Conservation (phyloP, 805 yeast species). For the Metschnikowia colocasiae region DNA sequence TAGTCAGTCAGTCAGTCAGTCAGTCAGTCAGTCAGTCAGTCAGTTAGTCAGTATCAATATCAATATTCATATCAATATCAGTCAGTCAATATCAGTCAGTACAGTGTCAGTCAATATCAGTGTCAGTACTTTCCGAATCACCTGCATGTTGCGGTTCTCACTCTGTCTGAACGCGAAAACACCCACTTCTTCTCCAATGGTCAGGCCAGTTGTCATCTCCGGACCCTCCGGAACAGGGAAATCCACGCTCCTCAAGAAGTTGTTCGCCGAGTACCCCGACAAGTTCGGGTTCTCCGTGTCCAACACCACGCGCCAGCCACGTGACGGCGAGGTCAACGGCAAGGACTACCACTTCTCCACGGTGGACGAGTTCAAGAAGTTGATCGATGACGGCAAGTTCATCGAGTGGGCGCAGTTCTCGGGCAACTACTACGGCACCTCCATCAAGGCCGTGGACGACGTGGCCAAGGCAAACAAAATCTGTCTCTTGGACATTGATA, state of each 20-base stretch:
- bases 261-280: slow-evolving; percentile 86
- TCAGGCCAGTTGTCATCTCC: slow-evolving; percentile 88
- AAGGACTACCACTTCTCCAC: slow-evolving; percentile 83
- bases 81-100: too few relatives aligned
- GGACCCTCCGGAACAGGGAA: slow-evolving; percentile 98
- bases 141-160: too few relatives aligned
- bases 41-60: too few relatives aligned
- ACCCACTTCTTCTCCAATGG: slow-evolving; percentile 15
- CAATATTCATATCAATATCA: too few relatives aligned
- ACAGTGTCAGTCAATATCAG: too few relatives aligned
- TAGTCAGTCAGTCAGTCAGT: too few relatives aligned
- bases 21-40: too few relatives aligned
- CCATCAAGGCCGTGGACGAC: slow-evolving; percentile 78
- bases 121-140: too few relatives aligned
- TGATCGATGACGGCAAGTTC: slow-evolving; percentile 73
- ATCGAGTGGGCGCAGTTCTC: slow-evolving; percentile 98
- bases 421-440: slow-evolving; percentile 96
- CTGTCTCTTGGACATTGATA: slow-evolving; percentile 94
- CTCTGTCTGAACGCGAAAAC: too few relatives aligned
- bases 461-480: slow-evolving; percentile 62
- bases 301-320: slow-evolving; percentile 86
- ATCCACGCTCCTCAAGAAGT: slow-evolving; percentile 84
- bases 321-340: slow-evolving; percentile 89
- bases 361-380: slow-evolving; percentile 72
- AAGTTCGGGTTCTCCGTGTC: slow-evolving; percentile 93